Percentiles rank a stretch among this genome's conserved stretches.
phyloP scores from a whole-genome alignment of 768 basidiomycete genomes.

The Hericium erinaceus region DNA sequence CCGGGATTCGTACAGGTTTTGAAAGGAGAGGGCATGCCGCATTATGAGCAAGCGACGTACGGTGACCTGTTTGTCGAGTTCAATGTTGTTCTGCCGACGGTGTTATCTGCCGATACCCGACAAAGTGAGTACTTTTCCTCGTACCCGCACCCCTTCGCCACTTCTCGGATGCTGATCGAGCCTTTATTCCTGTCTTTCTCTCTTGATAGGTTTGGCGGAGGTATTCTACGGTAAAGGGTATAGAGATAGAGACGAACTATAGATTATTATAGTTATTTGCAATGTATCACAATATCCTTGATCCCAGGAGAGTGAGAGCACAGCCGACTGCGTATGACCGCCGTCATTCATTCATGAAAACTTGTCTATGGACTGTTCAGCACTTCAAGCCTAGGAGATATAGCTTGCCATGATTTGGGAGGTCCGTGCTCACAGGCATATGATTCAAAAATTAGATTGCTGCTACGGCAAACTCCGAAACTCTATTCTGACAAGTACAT shows the following conservation, averaged over 20 bases:
- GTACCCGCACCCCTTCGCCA: neutral
- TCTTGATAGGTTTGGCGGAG: slow-evolving; percentile 10
- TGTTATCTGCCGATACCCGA: slow-evolving; percentile 56
- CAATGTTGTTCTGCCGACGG: slow-evolving; percentile 78
- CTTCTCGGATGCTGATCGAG: neutral
- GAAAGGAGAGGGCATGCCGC: slow-evolving; percentile 84
- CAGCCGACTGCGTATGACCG: too few relatives aligned
- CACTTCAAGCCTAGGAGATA: too few relatives aligned
- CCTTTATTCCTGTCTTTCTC: too few relatives aligned
- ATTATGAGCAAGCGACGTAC: slow-evolving; percentile 41
- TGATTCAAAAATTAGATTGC: too few relatives aligned
- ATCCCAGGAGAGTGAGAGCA: too few relatives aligned
- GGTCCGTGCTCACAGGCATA: too few relatives aligned
- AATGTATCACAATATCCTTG: neutral
- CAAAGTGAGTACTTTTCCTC: slow-evolving; percentile 56
- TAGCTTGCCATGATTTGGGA: too few relatives aligned
- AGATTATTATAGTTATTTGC: slow-evolving; percentile 11
- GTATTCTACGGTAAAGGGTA: slow-evolving; percentile 12
- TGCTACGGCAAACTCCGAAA: too few relatives aligned
- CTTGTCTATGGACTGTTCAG: too few relatives aligned
- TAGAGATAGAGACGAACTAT: slow-evolving; percentile 13
- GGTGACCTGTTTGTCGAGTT: slow-evolving; percentile 93
- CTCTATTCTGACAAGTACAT: too few relatives aligned
- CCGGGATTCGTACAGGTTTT: slow-evolving; percentile 86
- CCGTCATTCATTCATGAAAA: too few relatives aligned